Base-by-base conservation (phyloP, 139 green algal species). In the Zygnema cylindricum region DNA sequence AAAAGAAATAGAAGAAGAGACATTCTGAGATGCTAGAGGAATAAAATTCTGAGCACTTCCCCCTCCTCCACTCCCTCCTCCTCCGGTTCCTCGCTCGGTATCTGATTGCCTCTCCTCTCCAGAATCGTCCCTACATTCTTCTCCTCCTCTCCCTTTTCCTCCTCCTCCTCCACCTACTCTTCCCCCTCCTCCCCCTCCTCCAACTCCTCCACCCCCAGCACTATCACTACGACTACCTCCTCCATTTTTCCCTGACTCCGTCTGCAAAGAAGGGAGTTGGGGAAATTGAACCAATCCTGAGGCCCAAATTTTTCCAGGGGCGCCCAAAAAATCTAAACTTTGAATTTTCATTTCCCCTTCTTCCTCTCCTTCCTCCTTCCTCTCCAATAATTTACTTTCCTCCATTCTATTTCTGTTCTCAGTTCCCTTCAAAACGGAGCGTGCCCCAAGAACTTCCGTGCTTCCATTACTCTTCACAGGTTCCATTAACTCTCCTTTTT, bases 31-130 rank as follows among this genome's bases (percentile, higher is more conserved):
- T n/a, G n/a, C n/a, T n/a, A n/a, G n/a, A n/a, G n/a, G n/a, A n/a
- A n/a, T n/a, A n/a, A n/a, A 63, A 7, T 63, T 63, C 16, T 16
- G 69, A 23, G 21, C 35, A 25, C 77, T 55, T 33, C 77, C 36
- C 71, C 77, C 71, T 33, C 2, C 77, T 41, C 71, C 71, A 7
- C 16, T 41, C 36, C 77, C 77, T 85, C 77, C 77, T 41, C 33
- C 77, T 85, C 77, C 77, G 11, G 43, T 54, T 85, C 77, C 11
- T 54, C 82, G 7, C 82, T 54, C 77, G 82, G 54, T 40, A 49
- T 41, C 77, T 43, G 11, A 25, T 11, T 79, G 7, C 41, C 41
- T 49, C 11, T 79, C 71, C 41, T 16, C 41, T 49, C 71, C 41
- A 3, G 7, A 25, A 43, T 79, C 71, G 11, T 79, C 7, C 41